Base-by-base conservation (phyloP, 140 eudicot genomes). In the Senecio squalidus region DNA sequence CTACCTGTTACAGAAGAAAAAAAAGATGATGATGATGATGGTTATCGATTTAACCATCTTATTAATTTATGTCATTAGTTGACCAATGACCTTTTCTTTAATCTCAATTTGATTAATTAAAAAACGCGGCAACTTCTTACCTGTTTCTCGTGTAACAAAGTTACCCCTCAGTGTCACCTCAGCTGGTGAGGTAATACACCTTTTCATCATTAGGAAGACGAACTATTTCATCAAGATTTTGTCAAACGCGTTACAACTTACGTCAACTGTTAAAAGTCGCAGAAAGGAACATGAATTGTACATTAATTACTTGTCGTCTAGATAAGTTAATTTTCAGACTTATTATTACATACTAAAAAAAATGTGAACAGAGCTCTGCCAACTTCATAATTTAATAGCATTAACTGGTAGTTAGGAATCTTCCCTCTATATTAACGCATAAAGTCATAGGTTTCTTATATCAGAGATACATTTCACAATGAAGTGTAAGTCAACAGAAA, bases 401-500 rank as follows among this genome's bases (percentile, higher is more conserved):
- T 45, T 22, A 15, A 28, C 18, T 20, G 3, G 17, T 26, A 22
- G 6, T 47, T 29, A 29, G 45, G 58, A 62, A 29, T 33, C 22
- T 51, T 48, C 22, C 23, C 57, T 62, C 21, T 62, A 31, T 48
- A 45, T 44, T 25, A 41, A 41, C 41, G n/a, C 9, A 44, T 33
- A 33, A 28, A 60, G 45, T 62, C 68, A 29, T 45, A 38, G 27
- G 59, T 5, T 53, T 53, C 39, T 3, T 38, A 34, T 17, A 33
- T 44, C 55, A 10, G 9, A 43, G 43, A 9, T 22, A 10, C 23
- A 45, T 45, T 61, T 29, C 54, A 54, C 9, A 38, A 66, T 81
- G 86, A 74, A 55, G 55, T 71, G 56, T 21, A 84, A 81, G 67
- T 24, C 80, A 50, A 13, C 24, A 9, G 75, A 77, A 36, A 86